phyloP scores from a whole-genome alignment of 208 protist genomes.

The Trypanosoma lewisi region DNA sequence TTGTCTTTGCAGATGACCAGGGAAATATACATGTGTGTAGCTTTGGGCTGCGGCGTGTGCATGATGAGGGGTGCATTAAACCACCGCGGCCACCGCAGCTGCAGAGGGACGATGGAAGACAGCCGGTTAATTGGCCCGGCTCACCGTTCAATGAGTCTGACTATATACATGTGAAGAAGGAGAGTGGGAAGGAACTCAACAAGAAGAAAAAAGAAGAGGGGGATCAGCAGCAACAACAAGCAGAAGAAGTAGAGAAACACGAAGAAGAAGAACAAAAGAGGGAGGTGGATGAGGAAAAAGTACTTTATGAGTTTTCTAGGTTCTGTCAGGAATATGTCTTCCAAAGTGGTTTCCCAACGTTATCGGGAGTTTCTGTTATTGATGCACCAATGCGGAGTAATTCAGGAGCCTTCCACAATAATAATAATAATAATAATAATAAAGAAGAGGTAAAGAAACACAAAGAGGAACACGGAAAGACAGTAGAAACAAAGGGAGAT shows the following conservation, averaged over 20 bases:
- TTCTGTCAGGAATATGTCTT: conserved; percentile 30
- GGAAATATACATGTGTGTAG: conserved; percentile 76
- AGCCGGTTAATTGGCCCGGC: conserved; percentile 18
- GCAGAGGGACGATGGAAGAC: background rate
- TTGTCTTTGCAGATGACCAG: conserved; percentile 68
- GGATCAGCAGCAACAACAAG: background rate
- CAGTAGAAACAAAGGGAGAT: background rate
- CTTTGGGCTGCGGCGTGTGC: conserved; percentile 24
- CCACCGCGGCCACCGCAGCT: background rate
- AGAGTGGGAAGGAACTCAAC: background rate
- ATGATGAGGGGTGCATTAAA: conserved; percentile 5
- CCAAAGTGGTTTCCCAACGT: conserved; percentile 23
- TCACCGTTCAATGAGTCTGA: conserved; percentile 16
- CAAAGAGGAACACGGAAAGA: background rate
- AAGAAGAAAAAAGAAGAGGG: background rate
- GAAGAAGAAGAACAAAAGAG: background rate
- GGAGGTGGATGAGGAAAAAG: conserved; percentile 15
- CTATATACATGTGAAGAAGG: background rate
- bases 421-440: background rate
- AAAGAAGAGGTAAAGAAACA: background rate
- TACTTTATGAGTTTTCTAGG: conserved; percentile 20
- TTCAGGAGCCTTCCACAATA: background rate
- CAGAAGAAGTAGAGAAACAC: background rate
- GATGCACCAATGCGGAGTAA: background rate
- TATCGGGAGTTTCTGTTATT: conserved; percentile 28